A percentile compares a stretch with the other conserved stretches of the same genome.
These are phyloP conservation scores for Suillus paluster DNA, from an alignment of 768 basidiomycete species.

Conservation along the genomic window DNA sequence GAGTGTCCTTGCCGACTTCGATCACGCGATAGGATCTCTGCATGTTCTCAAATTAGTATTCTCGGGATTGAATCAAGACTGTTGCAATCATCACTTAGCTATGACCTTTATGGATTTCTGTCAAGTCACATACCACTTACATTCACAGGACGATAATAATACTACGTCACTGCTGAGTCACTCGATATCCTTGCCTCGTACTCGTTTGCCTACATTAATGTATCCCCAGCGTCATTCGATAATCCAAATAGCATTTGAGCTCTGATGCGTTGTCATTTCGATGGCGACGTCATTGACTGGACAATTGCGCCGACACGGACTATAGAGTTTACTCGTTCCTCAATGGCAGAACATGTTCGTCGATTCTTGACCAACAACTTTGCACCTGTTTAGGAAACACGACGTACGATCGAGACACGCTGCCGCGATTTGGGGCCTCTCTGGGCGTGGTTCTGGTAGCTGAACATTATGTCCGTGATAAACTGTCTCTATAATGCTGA, in stretches of 20 bases:
- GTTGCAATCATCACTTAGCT: neutral
- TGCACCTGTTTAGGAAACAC: neutral
- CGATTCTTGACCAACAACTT: neutral
- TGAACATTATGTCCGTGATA: no score
- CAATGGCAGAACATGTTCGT: neutral
- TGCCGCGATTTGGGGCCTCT: no score
- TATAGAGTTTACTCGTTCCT: neutral
- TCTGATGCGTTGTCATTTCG: neutral
- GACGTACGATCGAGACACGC: no score
- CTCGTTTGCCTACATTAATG: neutral
- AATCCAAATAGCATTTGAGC: neutral
- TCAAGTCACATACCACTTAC: neutral
- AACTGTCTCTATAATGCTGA: no score
- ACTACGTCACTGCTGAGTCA: neutral
- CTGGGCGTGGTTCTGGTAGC: no score
- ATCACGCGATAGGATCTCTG: constrained; percentile 29
- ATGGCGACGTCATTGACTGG: neutral
- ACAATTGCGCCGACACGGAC: neutral
- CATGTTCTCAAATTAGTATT: constrained; percentile 2
- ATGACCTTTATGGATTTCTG: neutral
- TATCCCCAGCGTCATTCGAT: neutral
- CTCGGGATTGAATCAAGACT: neutral
- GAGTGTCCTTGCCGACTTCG: constrained; percentile 26
- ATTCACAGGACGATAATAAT: neutral
- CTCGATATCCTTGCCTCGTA: neutral